Conservation (phyloP, 2,329 filamentous ascomycete species). For the Aspergillus unguis region DNA sequence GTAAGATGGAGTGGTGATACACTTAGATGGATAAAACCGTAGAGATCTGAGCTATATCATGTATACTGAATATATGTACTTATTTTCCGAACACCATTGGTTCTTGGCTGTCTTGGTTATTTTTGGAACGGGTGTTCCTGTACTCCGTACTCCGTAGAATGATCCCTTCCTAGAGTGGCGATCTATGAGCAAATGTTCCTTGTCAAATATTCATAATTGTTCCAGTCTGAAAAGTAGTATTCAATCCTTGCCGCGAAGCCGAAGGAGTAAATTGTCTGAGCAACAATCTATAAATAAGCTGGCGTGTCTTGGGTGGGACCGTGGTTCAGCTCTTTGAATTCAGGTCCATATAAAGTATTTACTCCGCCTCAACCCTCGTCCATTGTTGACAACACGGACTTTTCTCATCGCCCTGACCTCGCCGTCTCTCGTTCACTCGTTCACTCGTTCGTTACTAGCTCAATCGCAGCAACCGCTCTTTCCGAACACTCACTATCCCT, state of each 20-base stretch:
- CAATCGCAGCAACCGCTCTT: not conserved
- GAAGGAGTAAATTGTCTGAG: too few relatives aligned
- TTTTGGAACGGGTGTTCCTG: constrained; percentile 1
- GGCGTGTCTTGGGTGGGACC: constrained; percentile 4
- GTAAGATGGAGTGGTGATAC: constrained; percentile 3
- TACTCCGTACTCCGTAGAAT: not conserved
- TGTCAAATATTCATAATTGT: too few relatives aligned
- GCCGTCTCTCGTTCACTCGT: constrained; percentile 3
- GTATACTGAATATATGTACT: constrained; percentile 19
- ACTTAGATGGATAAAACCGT: constrained; percentile 14
- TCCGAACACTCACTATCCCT: not conserved
- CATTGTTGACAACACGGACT: constrained; percentile 1
- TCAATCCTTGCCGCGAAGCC: too few relatives aligned
- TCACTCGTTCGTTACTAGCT: not conserved
- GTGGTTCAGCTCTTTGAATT: constrained; percentile 3
- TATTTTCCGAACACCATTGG: constrained; percentile 3
- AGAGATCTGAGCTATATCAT: constrained; percentile 15
- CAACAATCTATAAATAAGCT: constrained; percentile 8
- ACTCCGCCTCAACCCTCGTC: constrained; percentile 2
- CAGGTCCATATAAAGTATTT: not conserved
- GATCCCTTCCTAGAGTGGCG: not conserved
- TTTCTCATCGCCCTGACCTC: not conserved
- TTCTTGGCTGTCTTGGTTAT: constrained; percentile 6
- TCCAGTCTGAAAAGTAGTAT: too few relatives aligned
- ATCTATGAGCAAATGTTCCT: not conserved